Evolutionary conservation across 768 basidiomycete species (phyloP).

Genomic region (Russula griseocarnosa): DNA sequence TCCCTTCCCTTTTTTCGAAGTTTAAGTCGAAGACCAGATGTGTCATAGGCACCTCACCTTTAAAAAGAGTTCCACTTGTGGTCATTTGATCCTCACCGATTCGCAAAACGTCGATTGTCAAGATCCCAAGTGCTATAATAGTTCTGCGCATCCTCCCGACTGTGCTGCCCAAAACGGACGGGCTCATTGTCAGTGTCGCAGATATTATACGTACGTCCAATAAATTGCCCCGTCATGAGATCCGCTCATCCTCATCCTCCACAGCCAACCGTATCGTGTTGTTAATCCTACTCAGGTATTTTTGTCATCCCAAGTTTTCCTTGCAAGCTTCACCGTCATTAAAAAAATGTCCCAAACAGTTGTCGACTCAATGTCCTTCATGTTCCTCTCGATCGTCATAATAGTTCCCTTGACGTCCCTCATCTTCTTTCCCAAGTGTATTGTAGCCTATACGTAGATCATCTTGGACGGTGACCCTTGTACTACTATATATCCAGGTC

Average conservation of each 20-base stretch:
- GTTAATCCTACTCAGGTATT: conserved; percentile 42
- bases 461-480: conserved; percentile 16
- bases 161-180: conserved; percentile 38
- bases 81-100: conserved; percentile 48
- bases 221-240: not conserved
- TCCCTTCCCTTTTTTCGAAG: conserved; percentile 3
- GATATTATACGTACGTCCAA: conserved; percentile 49
- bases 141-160: conserved; percentile 45
- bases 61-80: conserved; percentile 47
- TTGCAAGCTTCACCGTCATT: not conserved
- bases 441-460: conserved; percentile 13
- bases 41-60: conserved; percentile 61
- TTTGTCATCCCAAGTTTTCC: conserved; percentile 4
- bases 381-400: conserved; percentile 8
- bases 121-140: conserved; percentile 43
- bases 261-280: conserved; percentile 53
- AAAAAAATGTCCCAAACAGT: not conserved
- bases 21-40: conserved; percentile 40
- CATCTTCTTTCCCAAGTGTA: not conserved
- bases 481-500: conserved; percentile 37
- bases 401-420: not conserved
- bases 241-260: not conserved
- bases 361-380: conserved; percentile 7
- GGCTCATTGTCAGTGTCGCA: conserved; percentile 42
- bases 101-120: conserved; percentile 53